Percentiles rank a stretch among this genome's conserved stretches.
Conservation (phyloP, 1,284 basidiomycete species). For the Ganoderma resinaceum region DNA sequence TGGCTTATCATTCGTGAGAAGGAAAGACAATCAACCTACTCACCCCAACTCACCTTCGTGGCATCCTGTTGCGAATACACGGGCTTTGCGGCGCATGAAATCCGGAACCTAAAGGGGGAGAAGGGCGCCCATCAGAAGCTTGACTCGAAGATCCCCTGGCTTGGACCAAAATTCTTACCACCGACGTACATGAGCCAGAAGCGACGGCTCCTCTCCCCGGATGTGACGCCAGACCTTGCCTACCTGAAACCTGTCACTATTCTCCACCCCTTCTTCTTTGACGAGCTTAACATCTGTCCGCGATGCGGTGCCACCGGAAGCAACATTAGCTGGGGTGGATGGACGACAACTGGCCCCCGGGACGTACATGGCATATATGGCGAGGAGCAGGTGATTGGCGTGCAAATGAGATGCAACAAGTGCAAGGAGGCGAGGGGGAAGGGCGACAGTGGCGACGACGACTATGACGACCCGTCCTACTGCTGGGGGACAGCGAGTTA, state of each 20-base stretch:
- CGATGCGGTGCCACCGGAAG: slow-evolving; percentile 7
- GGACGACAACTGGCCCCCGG: slow-evolving; percentile 22
- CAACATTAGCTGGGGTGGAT: slow-evolving; percentile 15
- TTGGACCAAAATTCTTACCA: not conserved
- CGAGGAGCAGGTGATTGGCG: slow-evolving; percentile 26
- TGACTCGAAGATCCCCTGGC: not conserved
- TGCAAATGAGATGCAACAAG: slow-evolving; percentile 25
- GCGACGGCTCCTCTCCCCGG: not conserved
- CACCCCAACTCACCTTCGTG: not conserved
- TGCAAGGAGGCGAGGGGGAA: slow-evolving; percentile 13
- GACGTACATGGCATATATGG: slow-evolving; percentile 23
- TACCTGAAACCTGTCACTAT: slow-evolving; percentile 28
- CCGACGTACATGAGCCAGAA: not conserved
- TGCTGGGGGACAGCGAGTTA: slow-evolving; percentile 1
- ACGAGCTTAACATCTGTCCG: slow-evolving; percentile 19
- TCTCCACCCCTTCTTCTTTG: slow-evolving; percentile 18
- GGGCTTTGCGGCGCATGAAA: not conserved
- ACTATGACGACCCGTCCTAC: not conserved
- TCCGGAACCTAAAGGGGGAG: not conserved
- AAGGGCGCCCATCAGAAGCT: not conserved
- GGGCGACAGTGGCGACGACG: not conserved
- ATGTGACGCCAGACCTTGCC: slow-evolving; percentile 1
- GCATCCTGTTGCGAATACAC: not conserved
- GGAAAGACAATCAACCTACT: not conserved
- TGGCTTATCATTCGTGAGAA: not conserved